Evolutionary conservation across 768 basidiomycete genomes (phyloP), one percentile per base, ranked within the genome.

Genomic region (Amanita polypyramis): DNA sequence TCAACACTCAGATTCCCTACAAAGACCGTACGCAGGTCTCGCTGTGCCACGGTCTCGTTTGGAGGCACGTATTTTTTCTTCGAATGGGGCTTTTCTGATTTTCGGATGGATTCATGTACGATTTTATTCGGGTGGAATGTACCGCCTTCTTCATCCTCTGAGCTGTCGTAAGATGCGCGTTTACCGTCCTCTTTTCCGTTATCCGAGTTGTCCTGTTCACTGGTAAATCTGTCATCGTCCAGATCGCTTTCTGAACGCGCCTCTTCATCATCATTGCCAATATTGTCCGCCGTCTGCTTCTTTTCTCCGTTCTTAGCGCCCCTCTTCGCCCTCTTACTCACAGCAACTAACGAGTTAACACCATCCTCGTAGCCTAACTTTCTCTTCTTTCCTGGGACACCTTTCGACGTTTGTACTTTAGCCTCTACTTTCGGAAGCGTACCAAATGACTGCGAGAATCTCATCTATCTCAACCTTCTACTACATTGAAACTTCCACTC

Each of bases 11-110:
- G 68, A 59, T 97, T 97, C 2, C 94, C 94, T 11, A 99, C 68
- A 62, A 99, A 99, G 40, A 97, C 70, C 4, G 95, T 97, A 21
- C 95, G 77, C 14, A 75, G 74, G 56, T 96, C 81, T 41, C 85
- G 75, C 51, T 76, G 79, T 47, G 78, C 80, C 14, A 75, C 61
- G 0, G 86, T 86, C 64, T 97, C 94, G 46, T 77, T 80, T 20
- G 65, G 52, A 0, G 86, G 88, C 1, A 72, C 69, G 54, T 70
- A 74, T 51, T 80, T 85, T 53, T 67, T 68, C 46, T 42, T 50
- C 50, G 32, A 40, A 9, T 23, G 44, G 20, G 19, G 4, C 49
- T 52, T 54, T n/a, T 23, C 43, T 55, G 55, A 48, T 7, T 62
- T 64, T 51, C 63, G 62, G 39, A 82, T 43, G 2, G 78, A 75